Evolutionary conservation across 2,329 filamentous ascomycete genomes (phyloP).

Genomic region (Neoscytalidium dimidiatum): DNA sequence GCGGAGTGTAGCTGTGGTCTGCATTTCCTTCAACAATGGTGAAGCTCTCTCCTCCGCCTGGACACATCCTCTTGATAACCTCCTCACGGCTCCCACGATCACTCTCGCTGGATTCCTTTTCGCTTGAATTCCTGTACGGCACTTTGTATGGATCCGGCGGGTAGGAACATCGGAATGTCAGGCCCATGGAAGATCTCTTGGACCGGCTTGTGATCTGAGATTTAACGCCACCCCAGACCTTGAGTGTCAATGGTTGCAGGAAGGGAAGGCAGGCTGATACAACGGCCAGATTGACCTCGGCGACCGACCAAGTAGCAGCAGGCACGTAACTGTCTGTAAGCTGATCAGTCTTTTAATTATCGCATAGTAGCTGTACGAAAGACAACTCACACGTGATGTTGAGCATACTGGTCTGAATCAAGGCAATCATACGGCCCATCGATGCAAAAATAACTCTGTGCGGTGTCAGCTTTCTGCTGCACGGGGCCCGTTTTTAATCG

Average conservation of each 20-base stretch:
- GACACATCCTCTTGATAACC: not conserved
- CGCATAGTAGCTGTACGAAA: no score
- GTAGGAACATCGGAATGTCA: not conserved
- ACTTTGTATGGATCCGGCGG: not conserved
- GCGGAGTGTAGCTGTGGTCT: not conserved
- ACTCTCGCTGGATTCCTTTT: not conserved
- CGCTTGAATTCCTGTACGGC: not conserved
- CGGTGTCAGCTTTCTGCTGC: not conserved
- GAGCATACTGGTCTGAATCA: not conserved
- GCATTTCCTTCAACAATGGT: not conserved
- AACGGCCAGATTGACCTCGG: slow-evolving; percentile 10
- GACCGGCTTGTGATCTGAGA: not conserved
- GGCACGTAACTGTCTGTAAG: slow-evolving; percentile 6
- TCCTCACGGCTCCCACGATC: not conserved
- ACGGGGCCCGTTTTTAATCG: not conserved
- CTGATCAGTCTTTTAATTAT: not conserved
- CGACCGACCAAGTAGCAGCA: slow-evolving; percentile 1
- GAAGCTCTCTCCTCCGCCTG: not conserved
- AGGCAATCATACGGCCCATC: not conserved
- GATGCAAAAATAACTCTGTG: slow-evolving; percentile 3
- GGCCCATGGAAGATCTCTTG: not conserved
- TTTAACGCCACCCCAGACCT: not conserved
- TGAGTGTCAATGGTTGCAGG: not conserved
- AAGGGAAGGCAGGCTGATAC: slow-evolving; percentile 13
- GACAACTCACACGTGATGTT: not conserved